Evolutionary conservation across 345 rosid genomes (phyloP).

Genomic region (Eucalyptus cloeziana): DNA sequence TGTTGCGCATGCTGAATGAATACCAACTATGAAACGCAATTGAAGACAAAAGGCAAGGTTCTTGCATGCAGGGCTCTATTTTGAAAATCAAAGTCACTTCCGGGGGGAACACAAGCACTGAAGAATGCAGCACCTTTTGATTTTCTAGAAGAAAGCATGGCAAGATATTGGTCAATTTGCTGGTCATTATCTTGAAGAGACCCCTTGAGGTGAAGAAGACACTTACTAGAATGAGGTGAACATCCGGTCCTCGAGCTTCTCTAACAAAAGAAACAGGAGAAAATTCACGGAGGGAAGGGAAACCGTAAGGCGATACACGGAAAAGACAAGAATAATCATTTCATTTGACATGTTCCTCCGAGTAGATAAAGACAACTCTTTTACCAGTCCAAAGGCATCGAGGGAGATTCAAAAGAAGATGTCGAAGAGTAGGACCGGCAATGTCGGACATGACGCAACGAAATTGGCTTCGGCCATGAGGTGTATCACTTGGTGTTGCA

Average conservation of each 20-base stretch:
- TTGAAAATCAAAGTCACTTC: too few relatives aligned
- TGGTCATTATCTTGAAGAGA: not conserved
- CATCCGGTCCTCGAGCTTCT: not conserved
- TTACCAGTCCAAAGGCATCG: not conserved
- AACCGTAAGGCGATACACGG: not conserved
- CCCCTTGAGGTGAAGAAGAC: not conserved
- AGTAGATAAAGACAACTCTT: not conserved
- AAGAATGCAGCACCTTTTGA: not conserved
- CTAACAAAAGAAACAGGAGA: not conserved
- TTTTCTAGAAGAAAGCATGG: not conserved
- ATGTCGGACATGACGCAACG: not conserved
- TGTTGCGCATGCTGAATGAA: not conserved
- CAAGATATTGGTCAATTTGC: not conserved
- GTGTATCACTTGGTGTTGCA: not conserved
- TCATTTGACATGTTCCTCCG: not conserved
- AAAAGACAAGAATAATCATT: not conserved
- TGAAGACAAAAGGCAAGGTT: not conserved
- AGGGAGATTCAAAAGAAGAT: not conserved
- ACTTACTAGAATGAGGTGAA: not conserved
- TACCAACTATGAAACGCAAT: not conserved
- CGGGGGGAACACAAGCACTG: not conserved
- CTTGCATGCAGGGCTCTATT: not conserved
- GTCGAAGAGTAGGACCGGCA: not conserved
- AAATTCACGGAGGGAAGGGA: not conserved
- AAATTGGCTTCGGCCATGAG: not conserved